Percentiles rank a stretch among this genome's conserved stretches.
Evolutionary conservation across 78 protist species (phyloP).

Genomic region (Bigelowiella natans): DNA sequence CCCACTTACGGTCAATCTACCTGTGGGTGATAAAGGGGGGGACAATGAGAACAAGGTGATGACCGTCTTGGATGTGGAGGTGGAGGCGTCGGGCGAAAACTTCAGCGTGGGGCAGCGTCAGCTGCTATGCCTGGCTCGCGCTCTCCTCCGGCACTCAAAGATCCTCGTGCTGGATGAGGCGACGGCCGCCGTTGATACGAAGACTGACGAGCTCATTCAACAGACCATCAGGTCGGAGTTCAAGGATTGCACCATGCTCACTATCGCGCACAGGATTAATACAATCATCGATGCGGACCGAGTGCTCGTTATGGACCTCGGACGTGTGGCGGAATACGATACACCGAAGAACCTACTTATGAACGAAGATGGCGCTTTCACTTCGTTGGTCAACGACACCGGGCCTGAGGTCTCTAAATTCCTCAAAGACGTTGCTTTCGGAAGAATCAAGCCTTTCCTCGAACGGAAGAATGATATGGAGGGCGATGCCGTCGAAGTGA

Average conservation of each 20-base stretch:
- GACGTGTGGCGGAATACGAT: conserved; percentile 2
- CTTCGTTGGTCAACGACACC: not conserved
- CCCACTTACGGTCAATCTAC: too few species aligned
- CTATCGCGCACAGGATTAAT: not conserved
- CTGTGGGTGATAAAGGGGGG: too few species aligned
- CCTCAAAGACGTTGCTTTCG: not conserved
- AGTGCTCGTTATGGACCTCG: not conserved
- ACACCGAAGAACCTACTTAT: not conserved
- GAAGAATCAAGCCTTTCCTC: not conserved
- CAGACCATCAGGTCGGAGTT: not conserved
- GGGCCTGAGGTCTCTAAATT: not conserved
- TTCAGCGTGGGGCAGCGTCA: conserved; percentile 44
- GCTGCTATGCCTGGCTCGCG: conserved; percentile 86
- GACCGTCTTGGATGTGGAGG: not conserved
- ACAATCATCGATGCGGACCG: not conserved
- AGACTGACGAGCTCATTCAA: not conserved
- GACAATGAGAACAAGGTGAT: not conserved
- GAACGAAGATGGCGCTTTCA: not conserved
- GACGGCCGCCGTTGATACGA: not conserved
- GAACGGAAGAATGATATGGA: too few species aligned
- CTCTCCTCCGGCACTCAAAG: conserved; percentile 47
- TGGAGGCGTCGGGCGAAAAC: not conserved
- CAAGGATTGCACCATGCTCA: conserved; percentile 7
- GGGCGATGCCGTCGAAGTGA: too few species aligned
- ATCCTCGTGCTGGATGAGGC: conserved; percentile 12